Percentiles rank a stretch among this genome's conserved stretches.
phyloP scores from a whole-genome alignment of 2,329 filamentous ascomycete species.

The Ciborinia camelliae region DNA sequence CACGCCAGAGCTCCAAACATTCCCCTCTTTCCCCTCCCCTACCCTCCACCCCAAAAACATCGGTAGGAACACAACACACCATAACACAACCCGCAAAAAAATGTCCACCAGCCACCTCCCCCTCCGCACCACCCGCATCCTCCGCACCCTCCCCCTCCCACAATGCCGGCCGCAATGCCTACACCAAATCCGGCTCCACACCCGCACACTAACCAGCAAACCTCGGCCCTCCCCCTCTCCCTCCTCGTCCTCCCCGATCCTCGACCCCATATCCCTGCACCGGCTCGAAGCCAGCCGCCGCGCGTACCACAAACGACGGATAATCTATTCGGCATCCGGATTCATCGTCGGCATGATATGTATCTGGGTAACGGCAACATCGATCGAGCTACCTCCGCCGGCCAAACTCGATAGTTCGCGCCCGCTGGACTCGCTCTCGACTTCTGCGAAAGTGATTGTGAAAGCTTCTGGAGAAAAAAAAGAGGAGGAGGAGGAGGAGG shows the following conservation, averaged over 20 bases:
- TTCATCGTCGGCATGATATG: constrained; percentile 34
- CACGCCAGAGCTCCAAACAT: neutral
- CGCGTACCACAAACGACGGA: constrained; percentile 35
- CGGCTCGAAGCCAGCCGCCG: constrained; percentile 29
- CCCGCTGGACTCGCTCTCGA: constrained; percentile 38
- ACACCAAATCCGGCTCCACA: neutral
- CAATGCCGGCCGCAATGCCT: constrained; percentile 16
- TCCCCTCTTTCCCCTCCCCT: constrained; percentile 14
- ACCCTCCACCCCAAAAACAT: neutral
- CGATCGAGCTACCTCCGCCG: constrained; percentile 29
- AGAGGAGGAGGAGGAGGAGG: too few species aligned
- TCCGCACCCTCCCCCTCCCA: constrained; percentile 28
- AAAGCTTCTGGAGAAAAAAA: too few species aligned
- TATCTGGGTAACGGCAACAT: constrained; percentile 36
- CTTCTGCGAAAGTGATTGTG: too few species aligned
- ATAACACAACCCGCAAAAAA: neutral
- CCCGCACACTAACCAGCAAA: constrained; percentile 19
- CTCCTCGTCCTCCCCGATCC: constrained; percentile 16
- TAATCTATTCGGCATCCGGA: constrained; percentile 32
- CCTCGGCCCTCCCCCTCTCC: constrained; percentile 12
- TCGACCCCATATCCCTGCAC: constrained; percentile 33
- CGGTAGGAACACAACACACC: neutral
- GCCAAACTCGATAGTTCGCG: constrained; percentile 16
- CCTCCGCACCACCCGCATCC: constrained; percentile 33
- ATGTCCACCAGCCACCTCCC: constrained; percentile 25